Evolutionary conservation across 768 basidiomycete genomes (phyloP).

Genomic region (Candolleomyces efflorescens): DNA sequence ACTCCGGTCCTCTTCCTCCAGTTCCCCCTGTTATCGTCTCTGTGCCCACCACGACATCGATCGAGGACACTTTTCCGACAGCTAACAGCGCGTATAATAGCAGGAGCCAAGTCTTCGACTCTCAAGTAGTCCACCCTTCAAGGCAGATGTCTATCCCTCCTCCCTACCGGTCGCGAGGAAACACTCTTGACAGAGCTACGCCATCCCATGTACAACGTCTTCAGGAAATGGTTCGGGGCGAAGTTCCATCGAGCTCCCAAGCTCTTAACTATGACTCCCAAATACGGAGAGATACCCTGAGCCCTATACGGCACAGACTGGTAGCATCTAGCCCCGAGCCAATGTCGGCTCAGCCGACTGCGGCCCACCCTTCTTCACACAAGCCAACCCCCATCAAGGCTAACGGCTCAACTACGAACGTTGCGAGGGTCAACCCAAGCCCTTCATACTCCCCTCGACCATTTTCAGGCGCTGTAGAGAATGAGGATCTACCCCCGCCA

Average conservation of each 20-base stretch:
- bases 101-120: too few species aligned
- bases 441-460: too few species aligned
- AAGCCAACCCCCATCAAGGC: too few species aligned
- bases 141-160: not conserved
- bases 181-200: not conserved
- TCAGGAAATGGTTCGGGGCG: not conserved
- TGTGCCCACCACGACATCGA: not conserved
- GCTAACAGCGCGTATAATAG: not conserved
- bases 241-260: not conserved
- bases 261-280: not conserved
- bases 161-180: not conserved
- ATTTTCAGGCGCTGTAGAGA: too few species aligned
- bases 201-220: not conserved
- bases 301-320: not conserved
- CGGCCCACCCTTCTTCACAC: too few species aligned
- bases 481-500: too few species aligned
- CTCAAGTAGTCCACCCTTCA: not conserved
- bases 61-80: not conserved
- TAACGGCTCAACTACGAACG: too few species aligned
- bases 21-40: not conserved
- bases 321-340: too few species aligned
- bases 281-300: not conserved
- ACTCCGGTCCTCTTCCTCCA: not conserved
- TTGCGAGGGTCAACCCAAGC: too few species aligned
- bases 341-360: too few species aligned